These are phyloP conservation scores for Ascochyta koolunga DNA, from an alignment of 2,329 filamentous ascomycete species.

Conservation along the genomic window DNA sequence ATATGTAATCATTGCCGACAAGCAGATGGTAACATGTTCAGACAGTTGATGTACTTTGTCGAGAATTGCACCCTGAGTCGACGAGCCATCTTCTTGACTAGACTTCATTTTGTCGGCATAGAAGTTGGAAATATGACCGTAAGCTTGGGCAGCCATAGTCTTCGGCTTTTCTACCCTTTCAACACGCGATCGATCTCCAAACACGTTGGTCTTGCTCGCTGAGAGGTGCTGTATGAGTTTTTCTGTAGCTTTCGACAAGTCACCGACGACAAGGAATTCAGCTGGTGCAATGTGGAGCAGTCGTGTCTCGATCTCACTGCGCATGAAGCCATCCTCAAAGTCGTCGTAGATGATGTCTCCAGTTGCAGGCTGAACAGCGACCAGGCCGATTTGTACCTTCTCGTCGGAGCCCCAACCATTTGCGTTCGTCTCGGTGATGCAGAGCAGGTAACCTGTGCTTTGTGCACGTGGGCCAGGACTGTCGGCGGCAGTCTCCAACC, in stretches of 20 bases:
- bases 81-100: slow-evolving; percentile 38
- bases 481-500: slow-evolving; percentile 62
- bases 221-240: slow-evolving; percentile 91
- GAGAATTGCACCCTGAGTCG: slow-evolving; percentile 64
- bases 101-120: slow-evolving; percentile 83
- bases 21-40: slow-evolving; percentile 84
- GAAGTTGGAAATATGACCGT: slow-evolving; percentile 89
- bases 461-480: slow-evolving; percentile 61
- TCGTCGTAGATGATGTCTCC: slow-evolving; percentile 95
- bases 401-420: slow-evolving; percentile 88
- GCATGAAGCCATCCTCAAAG: slow-evolving; percentile 98
- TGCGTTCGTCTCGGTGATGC: slow-evolving; percentile 82
- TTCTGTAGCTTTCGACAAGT: slow-evolving; percentile 87
- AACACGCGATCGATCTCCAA: slow-evolving; percentile 86
- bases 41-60: slow-evolving; percentile 87
- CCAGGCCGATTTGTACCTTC: slow-evolving; percentile 86
- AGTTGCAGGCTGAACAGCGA: slow-evolving; percentile 94
- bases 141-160: slow-evolving; percentile 81
- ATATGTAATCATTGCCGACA: slow-evolving; percentile 96
- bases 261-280: slow-evolving; percentile 91
- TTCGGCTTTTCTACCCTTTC: slow-evolving; percentile 78
- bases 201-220: slow-evolving; percentile 85
- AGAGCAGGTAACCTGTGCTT: slow-evolving; percentile 85
- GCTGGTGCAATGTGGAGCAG: slow-evolving; percentile 93
- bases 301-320: slow-evolving; percentile 93